Base-by-base conservation (phyloP, 1,284 basidiomycete genomes). In the Malassezia sp. region DNA sequence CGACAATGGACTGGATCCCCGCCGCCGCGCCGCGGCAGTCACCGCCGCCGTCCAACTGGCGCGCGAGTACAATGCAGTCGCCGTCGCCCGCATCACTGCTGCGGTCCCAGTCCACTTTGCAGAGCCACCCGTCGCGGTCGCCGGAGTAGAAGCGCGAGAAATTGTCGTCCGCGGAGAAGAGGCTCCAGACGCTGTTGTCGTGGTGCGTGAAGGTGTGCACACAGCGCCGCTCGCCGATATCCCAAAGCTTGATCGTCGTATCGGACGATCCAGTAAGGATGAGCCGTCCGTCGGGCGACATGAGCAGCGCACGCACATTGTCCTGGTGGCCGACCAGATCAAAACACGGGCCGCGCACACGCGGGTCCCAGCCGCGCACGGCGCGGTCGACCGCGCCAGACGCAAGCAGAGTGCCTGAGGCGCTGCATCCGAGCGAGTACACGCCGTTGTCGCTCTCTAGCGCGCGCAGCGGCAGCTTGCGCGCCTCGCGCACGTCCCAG, bases 191-290 rank as follows among this genome's bases (percentile, higher is more conserved):
- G 14, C 87, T 89, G 49, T 89, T 87, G 12, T 84, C 81, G 70
- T 97, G 93, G 67, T 96, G 84, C 1, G 84, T 85, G 73, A 96
- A 97, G 1, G 91, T 97, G 63, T 97, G 88, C 11, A 97, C 73
- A 66, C 88, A 93, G 10, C 85, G 77, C 68, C 95, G 90, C 9
- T 77, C 77, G 17, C 84, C 82, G 10, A 96, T 74, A 0, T 89
- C 95, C 91, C 91, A 96, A 9, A 97, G 78, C 61, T 89, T 88
- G 63, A 85, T 78, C 2, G 85, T 84, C 5, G 82, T 80, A 79
- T 67, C 52, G 10, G 53, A 54, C 32, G 57, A 50, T 32, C 53
- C 59, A 0, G 65, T 60, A 10, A 53, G 18, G 3, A 76, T 82
- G 71, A 70, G 88, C 78, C 79, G 78, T 20, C 84, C 82, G 71